phyloP scores from a whole-genome alignment of 1,284 basidiomycete species.

The Boletus sp. region DNA sequence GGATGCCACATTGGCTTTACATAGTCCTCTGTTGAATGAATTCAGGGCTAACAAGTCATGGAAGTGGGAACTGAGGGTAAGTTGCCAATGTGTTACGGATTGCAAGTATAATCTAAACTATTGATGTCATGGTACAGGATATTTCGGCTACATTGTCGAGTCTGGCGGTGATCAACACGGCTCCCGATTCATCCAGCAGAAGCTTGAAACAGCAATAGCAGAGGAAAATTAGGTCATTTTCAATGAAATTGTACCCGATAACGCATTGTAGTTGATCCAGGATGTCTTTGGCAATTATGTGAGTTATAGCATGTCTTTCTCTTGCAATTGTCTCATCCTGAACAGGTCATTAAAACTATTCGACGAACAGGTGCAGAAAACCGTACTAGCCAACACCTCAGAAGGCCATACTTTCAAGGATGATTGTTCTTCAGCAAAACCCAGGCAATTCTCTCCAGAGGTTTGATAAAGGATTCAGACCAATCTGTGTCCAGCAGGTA shows the following conservation, averaged over 20 bases:
- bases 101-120: neutral
- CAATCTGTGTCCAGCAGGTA: too few relatives aligned
- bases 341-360: constrained; percentile 88
- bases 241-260: constrained; percentile 83
- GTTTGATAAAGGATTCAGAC: too few relatives aligned
- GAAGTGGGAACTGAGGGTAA: constrained; percentile 79
- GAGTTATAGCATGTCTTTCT: constrained; percentile 25
- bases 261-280: constrained; percentile 78
- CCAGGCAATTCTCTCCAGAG: too few relatives aligned
- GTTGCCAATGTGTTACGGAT: constrained; percentile 21
- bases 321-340: constrained; percentile 11
- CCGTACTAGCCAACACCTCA: constrained; percentile 72
- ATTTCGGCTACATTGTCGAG: constrained; percentile 86
- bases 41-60: constrained; percentile 79
- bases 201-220: constrained; percentile 70
- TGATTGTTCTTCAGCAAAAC: too few relatives aligned
- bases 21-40: constrained; percentile 78
- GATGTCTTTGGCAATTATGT: constrained; percentile 99
- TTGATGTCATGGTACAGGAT: constrained; percentile 52
- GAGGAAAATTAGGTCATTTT: constrained; percentile 86
- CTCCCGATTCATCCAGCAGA: constrained; percentile 87
- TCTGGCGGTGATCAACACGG: constrained; percentile 96
- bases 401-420: constrained; percentile 78
- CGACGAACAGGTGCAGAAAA: constrained; percentile 79
- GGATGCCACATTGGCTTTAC: constrained; percentile 40